These are phyloP conservation scores for Phytophthora colocasiae DNA, from an alignment of 352 stramenopile species.

Conservation along the genomic window DNA sequence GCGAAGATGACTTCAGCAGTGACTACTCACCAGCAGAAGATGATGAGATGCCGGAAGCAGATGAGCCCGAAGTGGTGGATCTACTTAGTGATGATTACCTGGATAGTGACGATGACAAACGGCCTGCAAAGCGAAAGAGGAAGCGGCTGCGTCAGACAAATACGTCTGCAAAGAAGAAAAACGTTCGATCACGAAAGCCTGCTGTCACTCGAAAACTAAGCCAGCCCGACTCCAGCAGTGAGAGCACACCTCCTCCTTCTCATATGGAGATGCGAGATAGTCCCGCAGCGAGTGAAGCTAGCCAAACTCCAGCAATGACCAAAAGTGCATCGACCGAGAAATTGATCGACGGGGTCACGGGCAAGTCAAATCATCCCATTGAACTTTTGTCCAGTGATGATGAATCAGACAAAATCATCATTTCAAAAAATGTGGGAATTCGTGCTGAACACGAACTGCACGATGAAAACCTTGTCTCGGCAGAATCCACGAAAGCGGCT, in stretches of 20 bases:
- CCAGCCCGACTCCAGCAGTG: slow-evolving; percentile 6
- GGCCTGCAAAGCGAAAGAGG: slow-evolving; percentile 25
- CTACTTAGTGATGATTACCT: slow-evolving; percentile 62
- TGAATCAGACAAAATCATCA: slow-evolving; percentile 18
- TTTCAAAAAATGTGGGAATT: background rate
- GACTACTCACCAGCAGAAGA: slow-evolving; percentile 57
- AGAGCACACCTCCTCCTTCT: background rate
- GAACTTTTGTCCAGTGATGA: slow-evolving; percentile 44
- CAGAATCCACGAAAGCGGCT: background rate
- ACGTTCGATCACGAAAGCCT: slow-evolving; percentile 26
- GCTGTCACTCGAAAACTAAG: slow-evolving; percentile 28
- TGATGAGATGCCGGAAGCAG: slow-evolving; percentile 36
- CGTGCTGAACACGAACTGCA: slow-evolving; percentile 4
- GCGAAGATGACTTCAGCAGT: slow-evolving; percentile 43
- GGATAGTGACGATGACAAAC: slow-evolving; percentile 37
- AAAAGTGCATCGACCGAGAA: slow-evolving; percentile 9
- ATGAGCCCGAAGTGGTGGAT: slow-evolving; percentile 45
- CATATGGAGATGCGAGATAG: background rate
- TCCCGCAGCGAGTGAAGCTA: slow-evolving; percentile 1
- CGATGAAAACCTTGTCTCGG: background rate
- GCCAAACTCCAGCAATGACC: background rate
- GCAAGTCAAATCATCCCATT: slow-evolving; percentile 22
- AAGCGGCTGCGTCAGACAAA: slow-evolving; percentile 35
- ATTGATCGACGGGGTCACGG: slow-evolving; percentile 1
- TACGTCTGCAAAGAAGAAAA: slow-evolving; percentile 31